These are phyloP conservation scores for Acacia melanoxylon DNA, from an alignment of 306 rosid genomes.

Conservation along the genomic window DNA sequence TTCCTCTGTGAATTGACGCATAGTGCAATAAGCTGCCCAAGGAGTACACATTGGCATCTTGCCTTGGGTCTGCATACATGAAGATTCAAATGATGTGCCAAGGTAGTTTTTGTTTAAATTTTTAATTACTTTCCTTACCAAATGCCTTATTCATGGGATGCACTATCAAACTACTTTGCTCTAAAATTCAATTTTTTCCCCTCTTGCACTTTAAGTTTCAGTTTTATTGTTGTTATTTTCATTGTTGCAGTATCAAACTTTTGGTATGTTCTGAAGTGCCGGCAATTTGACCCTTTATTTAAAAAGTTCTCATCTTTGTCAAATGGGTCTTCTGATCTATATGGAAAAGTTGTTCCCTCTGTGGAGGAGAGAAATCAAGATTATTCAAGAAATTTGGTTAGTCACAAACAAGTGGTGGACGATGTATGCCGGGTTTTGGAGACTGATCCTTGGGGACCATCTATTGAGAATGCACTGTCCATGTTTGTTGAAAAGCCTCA, in stretches of 20 bases:
- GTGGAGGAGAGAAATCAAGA: slow-evolving; percentile 31
- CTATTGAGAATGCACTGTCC: slow-evolving; percentile 59
- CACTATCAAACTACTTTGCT: background rate
- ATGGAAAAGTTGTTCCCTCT: slow-evolving; percentile 37
- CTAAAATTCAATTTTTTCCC: too few species aligned
- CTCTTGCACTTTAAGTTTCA: background rate
- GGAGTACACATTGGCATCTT: background rate
- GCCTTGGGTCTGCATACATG: slow-evolving; percentile 40
- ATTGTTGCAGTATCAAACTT: slow-evolving; percentile 47
- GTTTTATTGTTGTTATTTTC: background rate
- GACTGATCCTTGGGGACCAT: slow-evolving; percentile 63
- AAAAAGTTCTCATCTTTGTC: slow-evolving; percentile 45
- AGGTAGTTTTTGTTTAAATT: slow-evolving; percentile 39
- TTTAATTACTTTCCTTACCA: background rate
- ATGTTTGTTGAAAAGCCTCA: slow-evolving; percentile 53
- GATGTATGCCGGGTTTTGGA: slow-evolving; percentile 71
- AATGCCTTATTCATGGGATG: slow-evolving; percentile 3
- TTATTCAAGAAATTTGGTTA: slow-evolving; percentile 37
- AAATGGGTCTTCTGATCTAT: slow-evolving; percentile 48
- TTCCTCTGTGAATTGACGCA: slow-evolving; percentile 4
- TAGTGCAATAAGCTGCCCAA: background rate
- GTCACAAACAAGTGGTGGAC: slow-evolving; percentile 48
- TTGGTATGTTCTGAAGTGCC: slow-evolving; percentile 37
- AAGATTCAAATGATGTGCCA: slow-evolving; percentile 50
- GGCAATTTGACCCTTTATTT: slow-evolving; percentile 30